phyloP scores from a whole-genome alignment of 2,329 filamentous ascomycete genomes.

The Pseudogymnoascus sp. region DNA sequence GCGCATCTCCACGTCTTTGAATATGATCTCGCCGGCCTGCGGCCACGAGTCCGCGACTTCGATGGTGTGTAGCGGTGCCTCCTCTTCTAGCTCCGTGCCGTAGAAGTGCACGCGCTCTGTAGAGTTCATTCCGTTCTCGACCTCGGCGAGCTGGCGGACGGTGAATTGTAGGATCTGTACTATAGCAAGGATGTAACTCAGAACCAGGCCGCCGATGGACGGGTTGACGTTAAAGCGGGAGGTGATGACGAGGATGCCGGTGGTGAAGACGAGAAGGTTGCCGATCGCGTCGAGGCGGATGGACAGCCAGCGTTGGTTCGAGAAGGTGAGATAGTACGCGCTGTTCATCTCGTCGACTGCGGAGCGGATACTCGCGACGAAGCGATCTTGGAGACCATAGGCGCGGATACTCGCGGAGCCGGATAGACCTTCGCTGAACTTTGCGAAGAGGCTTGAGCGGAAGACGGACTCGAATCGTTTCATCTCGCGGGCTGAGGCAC shows the following conservation, averaged over 20 bases:
- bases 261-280: constrained; percentile 76
- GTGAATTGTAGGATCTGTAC: constrained; percentile 96
- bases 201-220: constrained; percentile 76
- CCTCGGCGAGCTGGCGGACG: constrained; percentile 85
- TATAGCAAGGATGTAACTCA: constrained; percentile 89
- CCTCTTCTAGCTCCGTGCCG: constrained; percentile 77
- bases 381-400: constrained; percentile 74
- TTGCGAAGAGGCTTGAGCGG: constrained; percentile 80
- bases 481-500: constrained; percentile 83
- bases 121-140: constrained; percentile 97
- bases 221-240: constrained; percentile 80
- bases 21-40: constrained; percentile 72
- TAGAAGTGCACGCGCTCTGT: constrained; percentile 91
- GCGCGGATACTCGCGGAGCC: constrained; percentile 82
- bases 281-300: constrained; percentile 79
- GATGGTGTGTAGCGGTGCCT: constrained; percentile 72
- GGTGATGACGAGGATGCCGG: constrained; percentile 85
- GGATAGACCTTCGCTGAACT: constrained; percentile 81
- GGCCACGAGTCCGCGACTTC: constrained; percentile 75
- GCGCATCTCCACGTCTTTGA: constrained; percentile 70
- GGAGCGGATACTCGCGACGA: constrained; percentile 60
- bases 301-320: constrained; percentile 90
- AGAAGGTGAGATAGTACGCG: constrained; percentile 91
- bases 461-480: constrained; percentile 91
- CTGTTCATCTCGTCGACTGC: constrained; percentile 87